Percentiles rank a stretch among this genome's conserved stretches.
These are phyloP conservation scores for Pichia phayaonensis DNA, from an alignment of 805 yeast genomes.

Conservation along the genomic window DNA sequence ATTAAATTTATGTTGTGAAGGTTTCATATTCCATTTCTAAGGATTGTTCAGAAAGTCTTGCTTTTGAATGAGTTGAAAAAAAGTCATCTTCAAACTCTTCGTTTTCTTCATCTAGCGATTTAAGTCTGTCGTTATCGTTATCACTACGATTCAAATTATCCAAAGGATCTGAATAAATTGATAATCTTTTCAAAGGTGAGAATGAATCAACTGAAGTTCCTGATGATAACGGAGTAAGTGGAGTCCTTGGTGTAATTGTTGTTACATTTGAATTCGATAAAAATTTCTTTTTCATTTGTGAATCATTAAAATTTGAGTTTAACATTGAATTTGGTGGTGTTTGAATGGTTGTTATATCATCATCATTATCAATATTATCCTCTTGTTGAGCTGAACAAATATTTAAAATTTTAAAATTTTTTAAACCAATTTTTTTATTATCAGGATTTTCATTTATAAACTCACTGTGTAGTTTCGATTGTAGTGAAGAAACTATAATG, in stretches of 20 bases:
- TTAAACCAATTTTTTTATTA: not conserved
- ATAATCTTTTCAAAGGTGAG: not conserved
- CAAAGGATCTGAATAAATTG: not conserved
- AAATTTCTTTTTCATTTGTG: not conserved
- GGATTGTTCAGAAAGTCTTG: not conserved
- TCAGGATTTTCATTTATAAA: conserved; percentile 5
- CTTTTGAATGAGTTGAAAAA: not conserved
- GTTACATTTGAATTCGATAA: not conserved
- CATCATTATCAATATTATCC: not conserved
- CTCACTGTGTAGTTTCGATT: conserved; percentile 12
- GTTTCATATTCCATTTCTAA: conserved; percentile 8
- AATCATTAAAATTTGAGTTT: not conserved
- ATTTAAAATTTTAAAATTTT: conserved; percentile 1
- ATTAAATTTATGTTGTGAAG: not conserved
- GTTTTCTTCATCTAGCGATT: not conserved
- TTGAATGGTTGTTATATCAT: not conserved
- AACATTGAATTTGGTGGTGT: not conserved
- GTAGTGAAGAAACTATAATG: conserved; percentile 12
- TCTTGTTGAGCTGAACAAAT: not conserved
- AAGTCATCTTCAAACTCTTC: not conserved
- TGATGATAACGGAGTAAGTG: not conserved
- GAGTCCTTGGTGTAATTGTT: not conserved
- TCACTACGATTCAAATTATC: not conserved
- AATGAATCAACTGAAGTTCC: not conserved
- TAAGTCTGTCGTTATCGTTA: not conserved